These are phyloP conservation scores for Xylariaceae sp. DNA, from an alignment of 2,329 filamentous ascomycete genomes.

Conservation along the genomic window DNA sequence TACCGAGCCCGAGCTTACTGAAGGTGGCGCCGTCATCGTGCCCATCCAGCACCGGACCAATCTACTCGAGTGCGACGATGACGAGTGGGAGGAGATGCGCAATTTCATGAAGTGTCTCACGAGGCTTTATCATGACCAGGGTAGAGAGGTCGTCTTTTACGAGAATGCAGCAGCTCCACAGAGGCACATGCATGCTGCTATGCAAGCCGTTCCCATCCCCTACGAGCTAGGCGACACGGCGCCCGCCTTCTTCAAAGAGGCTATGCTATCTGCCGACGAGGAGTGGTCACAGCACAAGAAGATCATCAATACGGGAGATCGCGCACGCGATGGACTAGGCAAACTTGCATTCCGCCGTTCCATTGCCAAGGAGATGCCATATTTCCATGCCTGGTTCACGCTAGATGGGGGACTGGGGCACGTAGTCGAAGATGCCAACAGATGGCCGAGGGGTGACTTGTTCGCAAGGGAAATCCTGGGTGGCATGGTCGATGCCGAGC, in stretches of 20 bases:
- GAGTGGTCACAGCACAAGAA: slow-evolving; percentile 97
- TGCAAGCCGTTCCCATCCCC: slow-evolving; percentile 82
- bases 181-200: slow-evolving; percentile 75
- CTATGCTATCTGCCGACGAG: slow-evolving; percentile 80
- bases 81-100: slow-evolving; percentile 98
- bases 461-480: slow-evolving; percentile 91
- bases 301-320: slow-evolving; percentile 79
- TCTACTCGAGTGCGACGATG: slow-evolving; percentile 95
- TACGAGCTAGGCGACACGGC: slow-evolving; percentile 88
- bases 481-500: slow-evolving; percentile 81
- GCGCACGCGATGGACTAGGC: slow-evolving; percentile 64
- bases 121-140: slow-evolving; percentile 90
- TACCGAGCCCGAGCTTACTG: slow-evolving; percentile 81
- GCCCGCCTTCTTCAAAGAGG: slow-evolving; percentile 92
- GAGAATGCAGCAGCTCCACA: slow-evolving; percentile 87
- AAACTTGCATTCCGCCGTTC: slow-evolving; percentile 76
- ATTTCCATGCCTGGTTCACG: slow-evolving; percentile 96
- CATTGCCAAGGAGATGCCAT: slow-evolving; percentile 93
- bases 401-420: slow-evolving; percentile 91
- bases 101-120: slow-evolving; percentile 99
- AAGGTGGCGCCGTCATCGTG: slow-evolving; percentile 82
- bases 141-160: slow-evolving; percentile 92
- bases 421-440: slow-evolving; percentile 77
- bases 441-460: slow-evolving; percentile 87
- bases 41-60: slow-evolving; percentile 84